Evolutionary conservation across 805 yeast species (phyloP), one percentile per base, ranked within the genome.

Genomic region (Cyberlindnera subsufficiens): DNA sequence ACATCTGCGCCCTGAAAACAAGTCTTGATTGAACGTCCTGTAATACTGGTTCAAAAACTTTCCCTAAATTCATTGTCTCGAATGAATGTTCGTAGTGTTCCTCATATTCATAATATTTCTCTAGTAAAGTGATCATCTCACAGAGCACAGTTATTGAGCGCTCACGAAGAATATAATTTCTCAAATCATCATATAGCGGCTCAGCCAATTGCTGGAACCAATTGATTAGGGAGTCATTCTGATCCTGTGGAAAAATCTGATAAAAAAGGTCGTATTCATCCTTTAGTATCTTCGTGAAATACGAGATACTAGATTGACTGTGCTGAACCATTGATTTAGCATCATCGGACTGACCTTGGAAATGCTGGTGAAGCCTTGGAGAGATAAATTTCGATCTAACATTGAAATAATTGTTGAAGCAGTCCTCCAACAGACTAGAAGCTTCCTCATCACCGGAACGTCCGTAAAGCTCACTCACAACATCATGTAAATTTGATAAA

Each of bases 11-110:
- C 51, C 91, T 71, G 60, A 90, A 86, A 2, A 88, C 82, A 32
- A 91, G 68, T 46, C 96, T 69, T 2, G 86, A 73, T 62, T 91
- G 98, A 0, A 82, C 77, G 54, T 85, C 95, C 43, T 80, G 78
- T 20, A 84, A 60, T 10, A 88, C 75, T 0, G 95, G 90, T 42
- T 76, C 77, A 48, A 86, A 81, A 5, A 88, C 63, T 35, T 69
- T 71, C 9, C 80, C 86, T 46, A 74, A 72, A 44, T 77, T 71
- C 52, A 35, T 58, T 53, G 20, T 20, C 16, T 31, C 35, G 13
- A 38, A 32, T 14, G 34, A 34, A 15, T 13, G 14, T 3, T 30
- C 34, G 16, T 31, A 29, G 1, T 38, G 47, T 10, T 60, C 81
- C 40, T 83, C 88, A 46, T 71, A 72, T 46, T 82, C 86, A 52